These are phyloP conservation scores for Mangifera indica DNA, from an alignment of 345 rosid genomes.

Conservation along the genomic window DNA sequence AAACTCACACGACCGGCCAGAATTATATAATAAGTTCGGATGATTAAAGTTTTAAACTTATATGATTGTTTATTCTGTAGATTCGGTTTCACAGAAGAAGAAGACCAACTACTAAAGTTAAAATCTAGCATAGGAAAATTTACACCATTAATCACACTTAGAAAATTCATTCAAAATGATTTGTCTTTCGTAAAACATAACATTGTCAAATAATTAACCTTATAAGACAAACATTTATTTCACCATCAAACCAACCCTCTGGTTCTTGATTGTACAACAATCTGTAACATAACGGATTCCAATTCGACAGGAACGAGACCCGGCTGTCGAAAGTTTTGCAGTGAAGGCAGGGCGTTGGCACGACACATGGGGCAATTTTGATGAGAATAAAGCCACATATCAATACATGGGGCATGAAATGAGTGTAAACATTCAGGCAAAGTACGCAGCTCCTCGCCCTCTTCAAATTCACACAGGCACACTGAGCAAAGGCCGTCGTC, in stretches of 20 bases:
- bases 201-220: too few species aligned
- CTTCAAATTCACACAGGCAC: conserved; percentile 42
- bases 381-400: conserved; percentile 46
- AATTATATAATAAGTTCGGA: background rate
- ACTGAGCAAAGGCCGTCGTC: conserved; percentile 34
- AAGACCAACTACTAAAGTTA: too few species aligned
- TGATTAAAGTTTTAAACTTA: background rate
- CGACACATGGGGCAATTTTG: conserved; percentile 47
- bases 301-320: background rate
- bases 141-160: too few species aligned
- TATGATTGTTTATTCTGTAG: background rate
- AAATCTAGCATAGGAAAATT: too few species aligned
- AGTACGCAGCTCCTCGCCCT: conserved; percentile 42
- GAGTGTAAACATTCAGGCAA: conserved; percentile 45
- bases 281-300: background rate
- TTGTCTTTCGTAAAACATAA: too few species aligned
- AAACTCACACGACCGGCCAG: background rate
- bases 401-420: conserved; percentile 42
- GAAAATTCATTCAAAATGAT: too few species aligned
- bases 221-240: too few species aligned
- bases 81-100: background rate
- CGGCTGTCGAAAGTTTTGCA: background rate
- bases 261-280: background rate
- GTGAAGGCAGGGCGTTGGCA: conserved; percentile 31
- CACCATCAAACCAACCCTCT: background rate